Evolutionary conservation across 2,329 filamentous ascomycete species (phyloP), one percentile per base, ranked within the genome.

Genomic region (Cordyceps militaris): DNA sequence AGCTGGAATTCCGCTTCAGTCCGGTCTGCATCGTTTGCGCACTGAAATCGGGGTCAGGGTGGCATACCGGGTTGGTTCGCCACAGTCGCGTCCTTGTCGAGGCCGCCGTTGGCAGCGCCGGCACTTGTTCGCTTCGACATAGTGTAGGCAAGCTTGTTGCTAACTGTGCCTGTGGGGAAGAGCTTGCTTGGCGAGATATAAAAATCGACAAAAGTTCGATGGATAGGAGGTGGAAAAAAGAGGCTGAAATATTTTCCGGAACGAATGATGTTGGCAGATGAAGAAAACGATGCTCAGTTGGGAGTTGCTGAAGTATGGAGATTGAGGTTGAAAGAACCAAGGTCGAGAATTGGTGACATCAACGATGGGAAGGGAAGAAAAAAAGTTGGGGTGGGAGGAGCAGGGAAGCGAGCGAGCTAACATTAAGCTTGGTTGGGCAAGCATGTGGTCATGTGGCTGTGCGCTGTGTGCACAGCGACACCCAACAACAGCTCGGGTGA

Each of bases 61-160:
- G n/a, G n/a, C 71, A 61, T 65, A 75, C 73, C 70, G 56, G 71
- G 71, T 56, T 66, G 66, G 60, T 46, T 57, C 16, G 64, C 62
- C 61, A 64, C 64, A 57, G 61, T 40, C 30, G 58, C 53, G 56
- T 70, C 66, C 61, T 70, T 74, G 59, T 63, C 59, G 23, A 64
- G n/a, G 49, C 62, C 65, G 58, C 67, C 68, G 28, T 49, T 49
- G 50, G 43, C 43, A 43, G 71, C 73, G 61, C 68, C 71, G 69
- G 40, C 42, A 44, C 40, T 46, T 54, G 75, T 79, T 76, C 85
- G 76, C 76, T 83, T 85, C 61, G 85, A 87, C 85, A 88, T 88
- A 66, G 44, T 71, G n/a, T n/a, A n/a, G n/a, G n/a, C n/a, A n/a
- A n/a, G n/a, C 3, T 42, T 38, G 34, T n/a, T 38, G 14, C n/a